A percentile compares a stretch with the other conserved stretches of the same genome.
phyloP scores from a whole-genome alignment of 1,139 yeast genomes.

The Candida pseudoviswanathii region DNA sequence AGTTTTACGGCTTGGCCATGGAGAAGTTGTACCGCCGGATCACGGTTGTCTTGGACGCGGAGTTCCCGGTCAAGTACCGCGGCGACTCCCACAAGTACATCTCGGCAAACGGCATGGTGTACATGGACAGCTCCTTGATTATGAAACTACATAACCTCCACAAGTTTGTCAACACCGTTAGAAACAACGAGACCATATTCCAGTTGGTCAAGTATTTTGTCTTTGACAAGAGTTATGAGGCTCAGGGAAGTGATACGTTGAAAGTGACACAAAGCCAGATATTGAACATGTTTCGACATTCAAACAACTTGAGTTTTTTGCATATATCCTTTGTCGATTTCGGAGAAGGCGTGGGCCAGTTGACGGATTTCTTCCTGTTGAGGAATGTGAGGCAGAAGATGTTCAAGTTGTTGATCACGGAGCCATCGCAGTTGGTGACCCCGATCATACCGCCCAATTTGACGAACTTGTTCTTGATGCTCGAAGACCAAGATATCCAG shows the following conservation, averaged over 20 bases:
- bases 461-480: constrained; percentile 36
- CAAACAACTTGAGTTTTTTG: constrained; percentile 30
- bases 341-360: constrained; percentile 25
- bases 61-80: constrained; percentile 28
- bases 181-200: constrained; percentile 22
- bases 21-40: constrained; percentile 33
- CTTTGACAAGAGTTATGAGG: constrained; percentile 35
- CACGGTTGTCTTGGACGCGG: constrained; percentile 34
- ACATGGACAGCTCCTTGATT: constrained; percentile 37
- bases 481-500: constrained; percentile 30
- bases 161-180: constrained; percentile 24
- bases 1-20: constrained; percentile 26
- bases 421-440: constrained; percentile 23
- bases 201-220: constrained; percentile 32
- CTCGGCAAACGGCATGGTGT: constrained; percentile 31
- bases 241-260: constrained; percentile 11
- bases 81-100: constrained; percentile 22
- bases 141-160: constrained; percentile 21
- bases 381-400: constrained; percentile 31
- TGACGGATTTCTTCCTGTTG: constrained; percentile 28
- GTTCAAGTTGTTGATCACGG: constrained; percentile 36
- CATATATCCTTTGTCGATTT: constrained; percentile 40
- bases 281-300: constrained; percentile 32
- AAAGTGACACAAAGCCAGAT: constrained; percentile 25
- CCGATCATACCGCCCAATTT: constrained; percentile 33